phyloP scores from a whole-genome alignment of 352 stramenopile genomes.

The Globisporangium recalcitrans region DNA sequence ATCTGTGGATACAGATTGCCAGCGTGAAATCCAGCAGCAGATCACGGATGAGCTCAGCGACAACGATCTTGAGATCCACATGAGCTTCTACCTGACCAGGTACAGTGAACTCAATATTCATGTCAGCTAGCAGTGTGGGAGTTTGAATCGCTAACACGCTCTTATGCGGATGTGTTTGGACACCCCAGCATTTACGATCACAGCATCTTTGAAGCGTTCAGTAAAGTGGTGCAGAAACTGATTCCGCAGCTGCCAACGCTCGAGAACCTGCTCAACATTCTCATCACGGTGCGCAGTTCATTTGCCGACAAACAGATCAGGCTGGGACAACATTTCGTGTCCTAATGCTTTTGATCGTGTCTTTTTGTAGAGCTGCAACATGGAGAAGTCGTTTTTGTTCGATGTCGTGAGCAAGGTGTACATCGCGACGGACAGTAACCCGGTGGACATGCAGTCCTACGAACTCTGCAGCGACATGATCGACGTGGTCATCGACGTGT shows the following conservation, averaged over 20 bases:
- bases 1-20: conserved; percentile 77
- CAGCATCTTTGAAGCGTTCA: conserved; percentile 97
- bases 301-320: too few relatives aligned
- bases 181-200: conserved; percentile 90
- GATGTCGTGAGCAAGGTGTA: conserved; percentile 99
- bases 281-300: conserved; percentile 77
- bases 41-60: conserved; percentile 96
- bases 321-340: neutral
- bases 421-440: conserved; percentile 97
- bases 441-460: conserved; percentile 97
- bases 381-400: conserved; percentile 99
- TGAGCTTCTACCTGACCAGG: conserved; percentile 89
- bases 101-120: conserved; percentile 1
- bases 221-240: conserved; percentile 96
- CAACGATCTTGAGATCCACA: conserved; percentile 89
- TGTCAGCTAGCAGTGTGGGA: neutral
- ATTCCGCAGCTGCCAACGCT: conserved; percentile 96
- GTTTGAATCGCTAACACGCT: neutral
- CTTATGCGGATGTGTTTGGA: neutral
- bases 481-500: conserved; percentile 99
- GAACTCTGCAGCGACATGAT: conserved; percentile 99
- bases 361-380: conserved; percentile 89
- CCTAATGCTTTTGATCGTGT: neutral
- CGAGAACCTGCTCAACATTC: conserved; percentile 97
- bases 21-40: conserved; percentile 96